These are phyloP conservation scores for Kitagawia praeruptora DNA, from an alignment of 129 eudicot species.

Conservation along the genomic window DNA sequence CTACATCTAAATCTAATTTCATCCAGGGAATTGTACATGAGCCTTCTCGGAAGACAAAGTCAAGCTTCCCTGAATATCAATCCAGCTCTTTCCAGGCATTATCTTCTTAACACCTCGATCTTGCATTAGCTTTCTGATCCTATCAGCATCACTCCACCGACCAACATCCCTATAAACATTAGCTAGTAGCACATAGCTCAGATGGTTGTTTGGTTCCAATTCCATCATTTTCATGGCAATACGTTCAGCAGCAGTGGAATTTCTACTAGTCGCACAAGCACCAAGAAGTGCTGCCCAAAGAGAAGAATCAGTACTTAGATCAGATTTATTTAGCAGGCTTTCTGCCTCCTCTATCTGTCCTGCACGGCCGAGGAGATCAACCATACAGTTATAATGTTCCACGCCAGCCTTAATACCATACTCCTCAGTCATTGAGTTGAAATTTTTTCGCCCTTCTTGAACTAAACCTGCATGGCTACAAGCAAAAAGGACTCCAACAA, in stretches of 20 bases:
- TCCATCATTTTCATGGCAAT: conserved; percentile 74
- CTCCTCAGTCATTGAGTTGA: conserved; percentile 35
- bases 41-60: neutral
- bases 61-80: conserved; percentile 31
- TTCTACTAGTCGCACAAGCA: conserved; percentile 52
- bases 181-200: conserved; percentile 70
- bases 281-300: conserved; percentile 92
- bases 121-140: conserved; percentile 52
- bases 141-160: conserved; percentile 52
- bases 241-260: conserved; percentile 62
- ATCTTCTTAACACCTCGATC: conserved; percentile 60
- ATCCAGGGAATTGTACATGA: neutral
- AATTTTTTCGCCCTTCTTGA: conserved; percentile 49
- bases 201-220: conserved; percentile 59
- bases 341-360: conserved; percentile 71
- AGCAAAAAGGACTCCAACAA: conserved; percentile 62
- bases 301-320: conserved; percentile 35
- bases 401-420: conserved; percentile 45
- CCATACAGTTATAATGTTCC: conserved; percentile 66
- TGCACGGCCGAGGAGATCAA: conserved; percentile 70
- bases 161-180: conserved; percentile 66
- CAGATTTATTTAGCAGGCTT: conserved; percentile 36
- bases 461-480: conserved; percentile 81
- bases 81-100: conserved; percentile 81
- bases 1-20: neutral